Conservation (phyloP, 306 rosid genomes). For the Fragaria vesca region DNA sequence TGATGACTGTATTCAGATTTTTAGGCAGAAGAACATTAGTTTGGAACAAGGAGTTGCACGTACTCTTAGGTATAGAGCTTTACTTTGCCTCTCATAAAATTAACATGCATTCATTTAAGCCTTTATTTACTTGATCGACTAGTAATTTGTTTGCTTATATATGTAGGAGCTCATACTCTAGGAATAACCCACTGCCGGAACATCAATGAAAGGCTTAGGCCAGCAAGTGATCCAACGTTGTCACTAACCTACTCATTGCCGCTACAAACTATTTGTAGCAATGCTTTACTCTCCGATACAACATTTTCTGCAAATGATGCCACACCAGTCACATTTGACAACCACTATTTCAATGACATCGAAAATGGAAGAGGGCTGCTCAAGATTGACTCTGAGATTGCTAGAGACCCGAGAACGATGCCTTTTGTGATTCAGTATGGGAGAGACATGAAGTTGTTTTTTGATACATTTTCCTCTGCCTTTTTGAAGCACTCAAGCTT, state of each 20-base stretch:
- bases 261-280: neutral
- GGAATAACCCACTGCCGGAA: neutral
- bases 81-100: too few relatives aligned
- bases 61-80: too few relatives aligned
- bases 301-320: neutral
- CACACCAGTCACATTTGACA: neutral
- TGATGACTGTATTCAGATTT: too few relatives aligned
- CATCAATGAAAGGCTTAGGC: neutral
- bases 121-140: too few relatives aligned
- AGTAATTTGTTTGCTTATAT: too few relatives aligned
- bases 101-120: too few relatives aligned
- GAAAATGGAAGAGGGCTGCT: slow-evolving; percentile 10
- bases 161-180: too few relatives aligned
- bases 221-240: neutral
- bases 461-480: too few relatives aligned
- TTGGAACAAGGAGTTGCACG: too few relatives aligned
- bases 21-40: too few relatives aligned
- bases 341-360: slow-evolving; percentile 9
- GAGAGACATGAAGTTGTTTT: neutral
- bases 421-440: slow-evolving; percentile 2
- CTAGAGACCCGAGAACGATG: neutral
- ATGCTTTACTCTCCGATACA: neutral
- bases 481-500: neutral
- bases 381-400: neutral
- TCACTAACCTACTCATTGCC: neutral